phyloP scores from a whole-genome alignment of 2,329 filamentous ascomycete genomes.

The Penicillium sp. region DNA sequence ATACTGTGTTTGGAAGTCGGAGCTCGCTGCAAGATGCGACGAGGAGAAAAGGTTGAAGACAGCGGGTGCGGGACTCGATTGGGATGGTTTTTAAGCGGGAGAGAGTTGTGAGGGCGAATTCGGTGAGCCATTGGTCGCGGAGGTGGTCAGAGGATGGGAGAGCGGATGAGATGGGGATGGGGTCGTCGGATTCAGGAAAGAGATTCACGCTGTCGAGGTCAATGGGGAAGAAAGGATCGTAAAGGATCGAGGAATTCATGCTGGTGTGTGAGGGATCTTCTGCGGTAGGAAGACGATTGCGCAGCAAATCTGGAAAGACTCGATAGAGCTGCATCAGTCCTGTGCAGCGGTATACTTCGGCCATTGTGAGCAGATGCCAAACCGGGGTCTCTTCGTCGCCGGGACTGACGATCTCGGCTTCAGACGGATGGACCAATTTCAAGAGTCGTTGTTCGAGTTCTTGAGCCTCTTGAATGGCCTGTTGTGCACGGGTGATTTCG shows the following conservation, averaged over 20 bases:
- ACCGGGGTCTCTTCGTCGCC: conserved; percentile 50
- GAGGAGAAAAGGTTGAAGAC: conserved; percentile 49
- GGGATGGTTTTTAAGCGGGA: conserved; percentile 46
- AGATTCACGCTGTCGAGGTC: conserved; percentile 21
- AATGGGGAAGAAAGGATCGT: conserved; percentile 19
- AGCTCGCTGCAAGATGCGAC: conserved; percentile 49
- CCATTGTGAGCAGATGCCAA: conserved; percentile 49
- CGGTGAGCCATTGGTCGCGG: conserved; percentile 42
- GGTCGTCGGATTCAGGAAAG: conserved; percentile 14
- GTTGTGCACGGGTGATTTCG: conserved; percentile 28
- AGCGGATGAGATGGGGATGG: background rate
- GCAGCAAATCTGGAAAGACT: conserved; percentile 48
- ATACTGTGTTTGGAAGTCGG: conserved; percentile 33
- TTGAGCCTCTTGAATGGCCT: conserved; percentile 31
- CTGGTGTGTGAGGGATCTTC: conserved; percentile 2
- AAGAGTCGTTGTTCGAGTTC: conserved; percentile 46
- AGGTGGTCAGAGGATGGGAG: conserved; percentile 9
- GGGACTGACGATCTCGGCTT: conserved; percentile 45
- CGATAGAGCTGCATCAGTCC: conserved; percentile 52
- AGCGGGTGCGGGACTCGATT: conserved; percentile 48
- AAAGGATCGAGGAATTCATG: conserved; percentile 2
- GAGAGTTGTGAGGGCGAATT: conserved; percentile 48
- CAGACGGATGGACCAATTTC: conserved; percentile 41
- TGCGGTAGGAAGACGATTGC: conserved; percentile 34
- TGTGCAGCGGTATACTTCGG: conserved; percentile 48